phyloP scores from a whole-genome alignment of 805 yeast species.

The Pichia membranifaciens region DNA sequence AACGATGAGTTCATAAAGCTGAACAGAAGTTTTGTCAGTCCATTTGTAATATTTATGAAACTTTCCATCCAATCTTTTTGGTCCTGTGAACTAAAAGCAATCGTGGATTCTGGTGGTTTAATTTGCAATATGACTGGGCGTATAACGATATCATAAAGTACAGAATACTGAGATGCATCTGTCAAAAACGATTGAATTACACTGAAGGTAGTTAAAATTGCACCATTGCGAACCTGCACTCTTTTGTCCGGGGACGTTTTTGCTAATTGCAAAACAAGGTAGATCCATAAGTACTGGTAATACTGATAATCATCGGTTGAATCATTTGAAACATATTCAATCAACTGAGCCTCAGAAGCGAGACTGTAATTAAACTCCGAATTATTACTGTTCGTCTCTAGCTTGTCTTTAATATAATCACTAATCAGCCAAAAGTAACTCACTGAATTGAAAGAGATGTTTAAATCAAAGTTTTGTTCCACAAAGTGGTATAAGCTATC shows the following conservation, averaged over 20 bases:
- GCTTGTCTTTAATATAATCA: slow-evolving; percentile 52
- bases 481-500: slow-evolving; percentile 71
- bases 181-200: slow-evolving; percentile 68
- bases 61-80: slow-evolving; percentile 53
- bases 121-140: slow-evolving; percentile 39
- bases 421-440: slow-evolving; percentile 91
- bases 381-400: slow-evolving; percentile 14
- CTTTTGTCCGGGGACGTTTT: slow-evolving; percentile 59
- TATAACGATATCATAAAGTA: slow-evolving; percentile 61
- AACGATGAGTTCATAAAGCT: slow-evolving; percentile 41
- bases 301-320: slow-evolving; percentile 21
- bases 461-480: slow-evolving; percentile 64
- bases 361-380: slow-evolving; percentile 8
- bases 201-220: slow-evolving; percentile 82
- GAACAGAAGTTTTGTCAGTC: slow-evolving; percentile 56
- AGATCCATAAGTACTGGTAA: slow-evolving; percentile 51
- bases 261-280: slow-evolving; percentile 57
- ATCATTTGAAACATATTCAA: slow-evolving; percentile 10
- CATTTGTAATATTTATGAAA: slow-evolving; percentile 53
- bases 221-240: slow-evolving; percentile 82
- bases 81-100: slow-evolving; percentile 13
- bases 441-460: slow-evolving; percentile 85
- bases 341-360: slow-evolving; percentile 21
- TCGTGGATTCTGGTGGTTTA: background rate
- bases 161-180: slow-evolving; percentile 56